Base-by-base conservation (phyloP, 495 filamentous ascomycete genomes). In the Talaromyces nanjingensis region DNA sequence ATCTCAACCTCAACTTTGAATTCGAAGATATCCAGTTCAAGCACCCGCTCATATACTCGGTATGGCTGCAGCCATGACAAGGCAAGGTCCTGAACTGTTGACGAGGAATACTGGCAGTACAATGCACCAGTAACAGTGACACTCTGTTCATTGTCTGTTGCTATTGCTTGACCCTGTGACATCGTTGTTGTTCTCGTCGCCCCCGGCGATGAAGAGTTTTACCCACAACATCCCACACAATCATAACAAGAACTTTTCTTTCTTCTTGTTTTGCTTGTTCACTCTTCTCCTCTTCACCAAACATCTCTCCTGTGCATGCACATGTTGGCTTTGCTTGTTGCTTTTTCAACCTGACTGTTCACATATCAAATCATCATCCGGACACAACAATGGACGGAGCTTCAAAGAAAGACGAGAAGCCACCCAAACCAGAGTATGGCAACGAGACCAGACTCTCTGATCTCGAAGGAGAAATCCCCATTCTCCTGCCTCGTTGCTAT, bases 141-240 rank as follows among this genome's bases (percentile, higher is more conserved):
- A 16, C n/a, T 22, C 45, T 49, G 18, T 49, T 20, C 45, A 49
- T 49, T 49, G 45, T 49, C 0, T 49, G 45, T 49, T 42, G 18
- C 6, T 9, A 49, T 49, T 49, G 22, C 24, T 54, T 27, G 53
- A 11, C 8, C 45, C 16, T 29, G 53, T 56, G 53, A 56, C 53
- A 56, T 56, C 53, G 53, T 56, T 7, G 12, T 27, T 16, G n/a
- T 27, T 14, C 53, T 56, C n/a, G 53, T 56, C 53, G 53, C 53
- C 53, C 53, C 53, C 53, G 53, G 53, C 53, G 53, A 56, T 56
- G 24, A 56, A 56, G 22, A 56, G 27, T 14, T 56, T 29, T 27
- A 14, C 16, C 20, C 53, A 56, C 7, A 25, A 56, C 53, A 27
- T 31, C 29, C 29, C 29, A 25, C 53, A 6, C 11, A 56, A 29